phyloP scores from a whole-genome alignment of 768 basidiomycete species.

The Xerocomellus amylosporus region DNA sequence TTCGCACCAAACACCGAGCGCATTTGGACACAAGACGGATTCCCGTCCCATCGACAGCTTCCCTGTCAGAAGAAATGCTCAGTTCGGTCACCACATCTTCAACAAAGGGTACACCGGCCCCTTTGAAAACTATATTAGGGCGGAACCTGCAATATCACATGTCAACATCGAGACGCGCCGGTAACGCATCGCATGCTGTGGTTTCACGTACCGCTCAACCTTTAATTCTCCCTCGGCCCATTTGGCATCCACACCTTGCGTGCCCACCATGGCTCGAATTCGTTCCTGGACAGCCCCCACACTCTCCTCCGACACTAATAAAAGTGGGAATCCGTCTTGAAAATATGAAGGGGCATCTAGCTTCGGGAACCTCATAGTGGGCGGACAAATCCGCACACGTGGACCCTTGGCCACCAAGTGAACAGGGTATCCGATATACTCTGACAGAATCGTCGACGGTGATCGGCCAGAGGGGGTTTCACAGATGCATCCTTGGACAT shows the following conservation, averaged over 20 bases:
- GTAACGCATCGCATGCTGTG: neutral
- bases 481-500: constrained; percentile 68
- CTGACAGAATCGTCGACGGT: constrained; percentile 55
- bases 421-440: constrained; percentile 59
- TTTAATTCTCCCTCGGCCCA: constrained; percentile 52
- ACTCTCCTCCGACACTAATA: constrained; percentile 68
- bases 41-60: constrained; percentile 17
- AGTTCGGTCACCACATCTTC: constrained; percentile 73
- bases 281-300: constrained; percentile 49
- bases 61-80: constrained; percentile 40
- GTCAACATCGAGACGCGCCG: neutral
- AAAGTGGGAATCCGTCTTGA: constrained; percentile 71
- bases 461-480: constrained; percentile 41
- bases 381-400: constrained; percentile 44
- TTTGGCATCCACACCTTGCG: constrained; percentile 45
- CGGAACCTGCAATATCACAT: constrained; percentile 51
- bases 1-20: constrained; percentile 65
- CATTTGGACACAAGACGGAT: constrained; percentile 63
- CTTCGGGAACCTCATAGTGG: constrained; percentile 56
- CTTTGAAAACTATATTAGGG: constrained; percentile 70
- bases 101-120: constrained; percentile 61
- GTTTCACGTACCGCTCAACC: constrained; percentile 54
- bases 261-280: constrained; percentile 45
- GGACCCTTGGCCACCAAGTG: constrained; percentile 69
- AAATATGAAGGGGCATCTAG: constrained; percentile 54